phyloP scores from a whole-genome alignment of 768 basidiomycete species.

The Pholiota microspora region DNA sequence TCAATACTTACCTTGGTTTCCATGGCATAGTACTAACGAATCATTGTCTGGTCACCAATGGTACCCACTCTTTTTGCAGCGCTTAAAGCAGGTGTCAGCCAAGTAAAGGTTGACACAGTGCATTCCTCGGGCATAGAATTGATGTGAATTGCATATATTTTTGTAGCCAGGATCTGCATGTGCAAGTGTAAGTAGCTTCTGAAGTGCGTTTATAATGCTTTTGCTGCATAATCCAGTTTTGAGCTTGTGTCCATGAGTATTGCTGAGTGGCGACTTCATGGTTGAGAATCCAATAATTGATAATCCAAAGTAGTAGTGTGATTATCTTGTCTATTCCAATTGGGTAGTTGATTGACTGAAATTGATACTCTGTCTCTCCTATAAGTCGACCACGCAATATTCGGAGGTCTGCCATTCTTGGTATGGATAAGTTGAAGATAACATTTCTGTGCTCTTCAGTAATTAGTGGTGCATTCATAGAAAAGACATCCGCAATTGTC shows the following conservation, averaged over 20 bases:
- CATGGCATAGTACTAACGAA: constrained; percentile 18
- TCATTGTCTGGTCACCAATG: constrained; percentile 13
- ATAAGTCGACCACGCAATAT: too few species aligned
- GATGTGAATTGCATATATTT: constrained; percentile 24
- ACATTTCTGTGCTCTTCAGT: too few species aligned
- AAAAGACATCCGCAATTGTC: too few species aligned
- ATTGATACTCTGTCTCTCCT: too few species aligned
- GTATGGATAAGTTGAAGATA: too few species aligned
- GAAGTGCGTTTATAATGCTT: background rate
- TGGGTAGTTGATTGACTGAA: too few species aligned
- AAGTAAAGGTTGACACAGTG: constrained; percentile 25
- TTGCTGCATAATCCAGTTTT: background rate
- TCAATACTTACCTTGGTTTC: constrained; percentile 13
- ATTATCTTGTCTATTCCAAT: too few species aligned
- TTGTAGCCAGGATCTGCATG: constrained; percentile 8
- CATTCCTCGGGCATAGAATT: constrained; percentile 33
- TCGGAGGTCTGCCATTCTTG: too few species aligned
- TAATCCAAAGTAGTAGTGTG: background rate
- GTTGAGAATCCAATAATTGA: background rate
- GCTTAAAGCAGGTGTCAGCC: constrained; percentile 20
- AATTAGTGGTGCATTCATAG: too few species aligned
- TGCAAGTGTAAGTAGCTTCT: background rate
- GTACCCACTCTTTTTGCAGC: background rate
- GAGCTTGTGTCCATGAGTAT: background rate
- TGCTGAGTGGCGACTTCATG: background rate